Evolutionary conservation across 257 asterid genomes (phyloP), one percentile per base, ranked within the genome.

Genomic region (Datura wrightii): DNA sequence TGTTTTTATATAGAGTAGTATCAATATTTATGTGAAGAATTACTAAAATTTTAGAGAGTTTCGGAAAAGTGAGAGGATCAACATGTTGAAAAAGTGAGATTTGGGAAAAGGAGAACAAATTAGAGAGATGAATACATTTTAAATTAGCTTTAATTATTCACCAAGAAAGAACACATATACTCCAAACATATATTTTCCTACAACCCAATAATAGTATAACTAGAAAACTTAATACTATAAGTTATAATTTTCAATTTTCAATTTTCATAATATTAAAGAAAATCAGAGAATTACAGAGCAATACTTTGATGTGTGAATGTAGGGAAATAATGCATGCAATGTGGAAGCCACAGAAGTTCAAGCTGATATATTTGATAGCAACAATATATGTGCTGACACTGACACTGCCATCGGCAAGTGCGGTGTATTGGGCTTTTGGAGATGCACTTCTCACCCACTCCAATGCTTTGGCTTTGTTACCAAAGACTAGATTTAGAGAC

Each of bases 261-360:
- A 63, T 10, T 34, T 63, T 63, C 4, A 63, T 10, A 10, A 24
- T 24, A 60, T 58, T 18, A n/a, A 59, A 2, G 0, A 31, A 11
- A 31, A 3, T 24, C 41, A 31, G 15, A 60, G 10, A 60, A 19
- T 60, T 19, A 19, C 5, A 60, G 15, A 63, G 10, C n/a, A 24
- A 24, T 24, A 24, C 31, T 24, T 59, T 53, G 58, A 14, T 36
- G 42, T 54, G 24, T 44, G 70, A 0, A 34, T 39, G 24, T 66
- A 94, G 97, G 91, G 98, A 94, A 81, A 93, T 94, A 87, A 94
- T 94, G 98, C 98, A 93, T 79, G 98, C 98, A 79, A 94, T 94
- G 98, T 94, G 97, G 98, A 94, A 94, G 88, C 98, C 98, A 67
- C 97, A 94, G 82, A 94, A 91, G 85, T 94, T 94, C 93, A 94